phyloP scores from a whole-genome alignment of 139 green algal species.

The Astrephomene gubernaculifera region DNA sequence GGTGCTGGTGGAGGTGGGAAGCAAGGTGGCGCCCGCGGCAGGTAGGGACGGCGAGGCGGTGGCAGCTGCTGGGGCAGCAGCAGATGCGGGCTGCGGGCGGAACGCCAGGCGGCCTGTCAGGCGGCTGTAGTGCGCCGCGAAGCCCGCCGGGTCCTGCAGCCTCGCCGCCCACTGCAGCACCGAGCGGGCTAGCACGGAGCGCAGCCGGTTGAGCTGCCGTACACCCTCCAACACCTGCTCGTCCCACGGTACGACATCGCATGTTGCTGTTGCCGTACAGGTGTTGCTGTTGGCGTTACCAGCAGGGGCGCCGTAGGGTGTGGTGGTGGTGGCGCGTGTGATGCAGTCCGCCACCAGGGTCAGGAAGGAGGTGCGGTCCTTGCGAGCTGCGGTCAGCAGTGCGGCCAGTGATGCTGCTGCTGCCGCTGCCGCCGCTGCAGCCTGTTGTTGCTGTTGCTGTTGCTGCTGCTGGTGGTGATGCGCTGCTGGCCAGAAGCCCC shows the following conservation, averaged over 20 bases:
- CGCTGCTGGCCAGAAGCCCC: too few relatives aligned
- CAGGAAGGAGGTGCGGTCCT: constrained; percentile 59
- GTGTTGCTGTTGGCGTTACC: neutral
- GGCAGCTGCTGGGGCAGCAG: neutral
- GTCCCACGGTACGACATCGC: constrained; percentile 30
- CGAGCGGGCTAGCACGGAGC: constrained; percentile 68
- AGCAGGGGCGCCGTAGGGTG: neutral
- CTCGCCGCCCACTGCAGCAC: constrained; percentile 75
- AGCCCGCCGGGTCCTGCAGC: constrained; percentile 46
- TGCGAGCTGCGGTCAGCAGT: constrained; percentile 46
- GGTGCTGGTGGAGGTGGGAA: neutral
- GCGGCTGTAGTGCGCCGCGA: constrained; percentile 25
- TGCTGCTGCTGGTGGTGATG: neutral
- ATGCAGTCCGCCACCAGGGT: constrained; percentile 6
- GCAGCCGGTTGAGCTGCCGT: constrained; percentile 74
- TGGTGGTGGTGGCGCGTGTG: too few relatives aligned
- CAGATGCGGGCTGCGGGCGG: neutral
- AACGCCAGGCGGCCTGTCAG: neutral
- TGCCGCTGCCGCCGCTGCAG: neutral
- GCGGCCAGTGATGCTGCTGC: neutral
- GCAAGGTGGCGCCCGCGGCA: neutral
- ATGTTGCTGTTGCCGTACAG: neutral
- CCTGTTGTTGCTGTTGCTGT: neutral
- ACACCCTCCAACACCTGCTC: constrained; percentile 60
- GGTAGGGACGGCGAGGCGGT: neutral